These are phyloP conservation scores for Xerocomellus amylosporus DNA, from an alignment of 768 basidiomycete species.

Conservation along the genomic window DNA sequence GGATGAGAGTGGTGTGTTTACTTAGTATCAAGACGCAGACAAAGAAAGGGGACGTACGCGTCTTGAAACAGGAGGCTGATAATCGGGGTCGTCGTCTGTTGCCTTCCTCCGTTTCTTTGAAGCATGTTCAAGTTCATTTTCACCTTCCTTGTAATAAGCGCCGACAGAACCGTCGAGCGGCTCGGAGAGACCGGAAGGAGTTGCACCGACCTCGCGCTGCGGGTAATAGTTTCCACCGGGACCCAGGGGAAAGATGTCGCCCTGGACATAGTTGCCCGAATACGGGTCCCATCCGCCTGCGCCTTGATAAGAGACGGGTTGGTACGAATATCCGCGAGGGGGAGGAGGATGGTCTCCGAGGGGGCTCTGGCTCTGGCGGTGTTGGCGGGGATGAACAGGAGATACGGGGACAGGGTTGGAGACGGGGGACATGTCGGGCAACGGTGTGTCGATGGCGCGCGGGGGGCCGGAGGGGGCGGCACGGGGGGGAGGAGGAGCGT, in stretches of 20 bases:
- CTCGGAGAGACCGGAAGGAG: conserved; percentile 19
- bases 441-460: conserved; percentile 20
- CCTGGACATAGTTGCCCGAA: conserved; percentile 38
- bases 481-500: conserved; percentile 51
- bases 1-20: neutral
- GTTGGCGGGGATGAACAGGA: conserved; percentile 20
- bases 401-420: conserved; percentile 18
- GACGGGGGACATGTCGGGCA: conserved; percentile 25
- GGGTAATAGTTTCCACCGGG: conserved; percentile 38
- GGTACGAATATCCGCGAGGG: conserved; percentile 36
- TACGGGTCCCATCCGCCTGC: conserved; percentile 40
- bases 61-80: conserved; percentile 44
- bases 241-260: conserved; percentile 36
- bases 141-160: conserved; percentile 32
- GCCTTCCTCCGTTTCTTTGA: conserved; percentile 52
- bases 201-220: conserved; percentile 23
- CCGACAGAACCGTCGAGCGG: conserved; percentile 15
- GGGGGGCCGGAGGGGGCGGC: conserved; percentile 26
- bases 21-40: neutral
- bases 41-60: conserved; percentile 47
- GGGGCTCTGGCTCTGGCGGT: conserved; percentile 30
- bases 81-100: conserved; percentile 50
- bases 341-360: conserved; percentile 31
- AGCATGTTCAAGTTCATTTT: conserved; percentile 30
- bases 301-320: conserved; percentile 39